Conservation (phyloP, 257 asterid genomes). For the Orobanche coerulescens region DNA sequence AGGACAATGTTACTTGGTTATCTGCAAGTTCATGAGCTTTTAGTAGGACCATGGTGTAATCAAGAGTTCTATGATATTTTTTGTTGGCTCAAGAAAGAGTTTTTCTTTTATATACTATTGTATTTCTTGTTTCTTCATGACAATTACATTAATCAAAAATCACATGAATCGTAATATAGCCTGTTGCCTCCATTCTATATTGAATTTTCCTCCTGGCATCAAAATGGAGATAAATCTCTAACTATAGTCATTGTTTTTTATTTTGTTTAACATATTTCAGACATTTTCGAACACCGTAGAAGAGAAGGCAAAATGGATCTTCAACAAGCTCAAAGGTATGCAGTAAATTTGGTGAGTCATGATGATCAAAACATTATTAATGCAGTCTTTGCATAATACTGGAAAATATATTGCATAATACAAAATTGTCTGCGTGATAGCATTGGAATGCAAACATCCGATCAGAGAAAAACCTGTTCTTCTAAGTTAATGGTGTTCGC, state of each 20-base stretch:
- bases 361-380: not conserved
- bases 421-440: not conserved
- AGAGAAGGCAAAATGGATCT: conserved; percentile 95
- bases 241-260: not conserved
- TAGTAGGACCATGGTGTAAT: not conserved
- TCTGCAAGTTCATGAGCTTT: not conserved
- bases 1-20: no score
- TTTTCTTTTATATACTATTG: not conserved
- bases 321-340: conserved; percentile 94
- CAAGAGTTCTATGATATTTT: no score
- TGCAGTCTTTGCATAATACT: not conserved
- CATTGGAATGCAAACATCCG: no score
- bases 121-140: not conserved
- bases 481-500: no score
- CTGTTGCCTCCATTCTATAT: not conserved
- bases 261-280: conserved; percentile 32
- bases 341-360: not conserved
- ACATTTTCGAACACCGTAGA: conserved; percentile 73
- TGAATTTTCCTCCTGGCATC: not conserved
- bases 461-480: no score
- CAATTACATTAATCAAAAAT: not conserved
- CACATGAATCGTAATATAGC: not conserved
- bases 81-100: not conserved
- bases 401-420: not conserved
- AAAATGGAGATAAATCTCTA: not conserved